These are phyloP conservation scores for Chrysosporium queenslandicum DNA, from an alignment of 2,329 filamentous ascomycete species.

Conservation along the genomic window DNA sequence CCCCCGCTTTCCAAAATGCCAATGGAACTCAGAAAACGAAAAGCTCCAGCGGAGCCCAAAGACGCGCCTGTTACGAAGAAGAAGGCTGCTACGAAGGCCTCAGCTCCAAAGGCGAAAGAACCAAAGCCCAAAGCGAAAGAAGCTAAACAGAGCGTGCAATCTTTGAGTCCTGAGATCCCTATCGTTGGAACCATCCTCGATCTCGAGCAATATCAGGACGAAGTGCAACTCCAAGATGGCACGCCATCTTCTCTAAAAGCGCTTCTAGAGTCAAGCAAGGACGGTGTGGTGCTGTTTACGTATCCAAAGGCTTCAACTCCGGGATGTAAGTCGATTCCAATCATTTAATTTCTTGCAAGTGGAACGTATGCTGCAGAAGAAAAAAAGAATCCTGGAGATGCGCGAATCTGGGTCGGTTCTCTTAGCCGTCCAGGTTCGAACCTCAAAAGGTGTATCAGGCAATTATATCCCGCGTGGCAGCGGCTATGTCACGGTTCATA, in stretches of 20 bases:
- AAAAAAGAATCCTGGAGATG: background rate
- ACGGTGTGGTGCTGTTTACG: slow-evolving; percentile 83
- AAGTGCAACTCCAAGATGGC: slow-evolving; percentile 79
- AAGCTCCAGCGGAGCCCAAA: slow-evolving; percentile 42
- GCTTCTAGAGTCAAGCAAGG: slow-evolving; percentile 71
- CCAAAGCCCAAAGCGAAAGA: slow-evolving; percentile 23
- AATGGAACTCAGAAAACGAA: slow-evolving; percentile 55
- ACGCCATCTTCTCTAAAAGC: slow-evolving; percentile 66
- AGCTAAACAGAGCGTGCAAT: background rate
- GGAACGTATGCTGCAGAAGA: background rate
- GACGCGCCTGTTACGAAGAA: slow-evolving; percentile 42
- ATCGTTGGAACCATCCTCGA: slow-evolving; percentile 40
- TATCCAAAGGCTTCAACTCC: slow-evolving; percentile 92
- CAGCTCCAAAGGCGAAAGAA: slow-evolving; percentile 22
- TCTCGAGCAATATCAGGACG: slow-evolving; percentile 50
- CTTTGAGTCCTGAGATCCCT: slow-evolving; percentile 18
- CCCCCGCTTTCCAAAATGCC: slow-evolving; percentile 1
- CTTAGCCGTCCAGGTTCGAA: no score
- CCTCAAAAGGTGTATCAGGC: no score
- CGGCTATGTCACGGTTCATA: no score
- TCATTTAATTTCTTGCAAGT: slow-evolving; percentile 1
- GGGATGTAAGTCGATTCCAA: slow-evolving; percentile 59
- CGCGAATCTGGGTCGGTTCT: no score
- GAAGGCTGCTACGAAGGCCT: slow-evolving; percentile 30
- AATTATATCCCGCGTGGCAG: no score